Percentiles rank a stretch among this genome's conserved stretches.
These are phyloP conservation scores for Mallotus japonicus DNA, from an alignment of 441 rosid genomes.

Conservation along the genomic window DNA sequence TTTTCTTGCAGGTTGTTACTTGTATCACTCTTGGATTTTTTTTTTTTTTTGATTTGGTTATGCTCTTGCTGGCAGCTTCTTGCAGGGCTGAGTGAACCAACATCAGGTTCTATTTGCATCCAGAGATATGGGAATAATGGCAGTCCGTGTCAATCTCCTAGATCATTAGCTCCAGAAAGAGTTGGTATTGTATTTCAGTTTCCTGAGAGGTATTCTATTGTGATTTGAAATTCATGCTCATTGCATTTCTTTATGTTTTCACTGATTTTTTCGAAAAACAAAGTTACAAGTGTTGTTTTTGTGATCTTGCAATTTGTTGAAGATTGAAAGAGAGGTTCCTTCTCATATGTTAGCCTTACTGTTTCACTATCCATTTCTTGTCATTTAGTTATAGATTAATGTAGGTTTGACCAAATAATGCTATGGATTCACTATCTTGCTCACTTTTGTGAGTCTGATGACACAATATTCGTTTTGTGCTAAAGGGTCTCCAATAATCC, in stretches of 20 bases:
- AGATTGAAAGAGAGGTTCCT: constrained; percentile 1
- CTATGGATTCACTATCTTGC: neutral
- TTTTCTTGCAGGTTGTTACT: neutral
- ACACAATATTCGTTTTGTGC: neutral
- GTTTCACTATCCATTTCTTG: neutral
- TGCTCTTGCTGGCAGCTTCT: constrained; percentile 53
- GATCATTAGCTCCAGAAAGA: constrained; percentile 55
- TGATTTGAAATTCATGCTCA: neutral
- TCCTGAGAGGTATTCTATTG: constrained; percentile 38
- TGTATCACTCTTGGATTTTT: neutral
- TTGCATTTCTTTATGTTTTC: neutral
- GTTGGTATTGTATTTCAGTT: constrained; percentile 95
- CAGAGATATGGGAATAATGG: constrained; percentile 63
- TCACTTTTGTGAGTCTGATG: neutral
- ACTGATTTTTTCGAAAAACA: too few relatives aligned
- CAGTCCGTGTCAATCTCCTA: constrained; percentile 44
- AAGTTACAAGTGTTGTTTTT: neutral
- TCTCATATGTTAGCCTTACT: neutral
- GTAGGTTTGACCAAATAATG: neutral
- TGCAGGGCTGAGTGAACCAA: constrained; percentile 79
- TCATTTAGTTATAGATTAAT: neutral
- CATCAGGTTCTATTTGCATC: constrained; percentile 75
- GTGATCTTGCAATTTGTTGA: neutral
- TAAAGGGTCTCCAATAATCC: neutral
- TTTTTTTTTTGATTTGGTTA: neutral